Conservation (phyloP, 257 asterid species). For the Leptodermis oblonga region DNA sequence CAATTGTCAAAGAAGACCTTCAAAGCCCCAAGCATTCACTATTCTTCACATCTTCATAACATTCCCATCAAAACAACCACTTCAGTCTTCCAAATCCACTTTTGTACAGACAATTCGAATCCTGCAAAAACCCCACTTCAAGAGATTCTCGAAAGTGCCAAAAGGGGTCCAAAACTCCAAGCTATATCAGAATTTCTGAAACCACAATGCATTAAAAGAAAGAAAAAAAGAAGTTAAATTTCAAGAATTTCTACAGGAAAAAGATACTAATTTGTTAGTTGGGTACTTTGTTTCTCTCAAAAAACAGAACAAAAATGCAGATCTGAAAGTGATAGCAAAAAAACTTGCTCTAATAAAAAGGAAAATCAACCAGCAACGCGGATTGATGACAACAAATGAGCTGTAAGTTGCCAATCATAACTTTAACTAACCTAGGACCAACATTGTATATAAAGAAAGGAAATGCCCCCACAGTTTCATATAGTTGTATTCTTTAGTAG, state of each 20-base stretch:
- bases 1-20: slow-evolving; percentile 7
- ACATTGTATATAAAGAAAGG: slow-evolving; percentile 22
- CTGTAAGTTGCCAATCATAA: slow-evolving; percentile 28
- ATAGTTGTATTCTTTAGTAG: not conserved
- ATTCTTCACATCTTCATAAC: slow-evolving; percentile 11
- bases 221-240: no score
- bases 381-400: slow-evolving; percentile 66
- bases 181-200: slow-evolving; percentile 27
- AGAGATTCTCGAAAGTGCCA: not conserved
- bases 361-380: slow-evolving; percentile 44
- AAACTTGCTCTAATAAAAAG: slow-evolving; percentile 19
- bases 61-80: slow-evolving; percentile 8
- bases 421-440: slow-evolving; percentile 13
- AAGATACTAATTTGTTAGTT: not conserved
- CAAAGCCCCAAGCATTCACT: not conserved
- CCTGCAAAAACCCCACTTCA: slow-evolving; percentile 16
- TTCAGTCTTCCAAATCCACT: slow-evolving; percentile 8
- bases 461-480: not conserved
- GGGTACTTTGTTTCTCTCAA: slow-evolving; percentile 22
- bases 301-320: slow-evolving; percentile 25
- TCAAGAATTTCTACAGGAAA: slow-evolving; percentile 1
- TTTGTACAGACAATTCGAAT: slow-evolving; percentile 12
- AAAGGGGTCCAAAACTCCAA: slow-evolving; percentile 7
- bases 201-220: slow-evolving; percentile 8
- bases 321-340: slow-evolving; percentile 52